A percentile compares a stretch with the other conserved stretches of the same genome.
Conservation (phyloP, 257 asterid genomes). For the Nicotiana tabacum region DNA sequence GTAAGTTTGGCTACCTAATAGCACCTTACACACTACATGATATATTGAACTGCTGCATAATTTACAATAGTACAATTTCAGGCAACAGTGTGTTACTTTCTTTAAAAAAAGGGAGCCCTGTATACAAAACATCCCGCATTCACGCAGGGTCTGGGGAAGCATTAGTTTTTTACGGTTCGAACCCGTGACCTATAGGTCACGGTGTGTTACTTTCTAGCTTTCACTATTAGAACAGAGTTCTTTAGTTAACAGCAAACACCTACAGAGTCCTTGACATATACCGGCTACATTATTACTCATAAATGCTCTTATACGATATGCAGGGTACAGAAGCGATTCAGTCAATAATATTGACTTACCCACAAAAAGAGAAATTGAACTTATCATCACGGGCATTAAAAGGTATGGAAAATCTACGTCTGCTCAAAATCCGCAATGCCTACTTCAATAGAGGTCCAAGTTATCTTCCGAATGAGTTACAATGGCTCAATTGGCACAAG, state of each 20-base stretch:
- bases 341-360: constrained; percentile 5
- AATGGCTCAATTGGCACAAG: constrained; percentile 16
- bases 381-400: constrained; percentile 8
- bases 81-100: background rate
- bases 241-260: background rate
- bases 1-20: background rate
- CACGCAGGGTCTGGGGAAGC: too few species aligned
- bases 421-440: constrained; percentile 17
- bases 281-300: background rate
- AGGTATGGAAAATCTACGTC: constrained; percentile 12
- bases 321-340: constrained; percentile 17
- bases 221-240: background rate
- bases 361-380: constrained; percentile 8
- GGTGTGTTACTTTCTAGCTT: background rate
- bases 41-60: background rate
- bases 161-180: too few species aligned
- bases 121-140: too few species aligned
- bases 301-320: background rate
- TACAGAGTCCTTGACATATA: background rate
- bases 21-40: background rate
- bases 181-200: background rate
- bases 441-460: constrained; percentile 6
- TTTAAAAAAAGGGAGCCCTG: too few species aligned
- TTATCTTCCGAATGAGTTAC: constrained; percentile 7
- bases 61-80: background rate